Conservation (phyloP, 495 filamentous ascomycete genomes). For the Lepraria neglecta region DNA sequence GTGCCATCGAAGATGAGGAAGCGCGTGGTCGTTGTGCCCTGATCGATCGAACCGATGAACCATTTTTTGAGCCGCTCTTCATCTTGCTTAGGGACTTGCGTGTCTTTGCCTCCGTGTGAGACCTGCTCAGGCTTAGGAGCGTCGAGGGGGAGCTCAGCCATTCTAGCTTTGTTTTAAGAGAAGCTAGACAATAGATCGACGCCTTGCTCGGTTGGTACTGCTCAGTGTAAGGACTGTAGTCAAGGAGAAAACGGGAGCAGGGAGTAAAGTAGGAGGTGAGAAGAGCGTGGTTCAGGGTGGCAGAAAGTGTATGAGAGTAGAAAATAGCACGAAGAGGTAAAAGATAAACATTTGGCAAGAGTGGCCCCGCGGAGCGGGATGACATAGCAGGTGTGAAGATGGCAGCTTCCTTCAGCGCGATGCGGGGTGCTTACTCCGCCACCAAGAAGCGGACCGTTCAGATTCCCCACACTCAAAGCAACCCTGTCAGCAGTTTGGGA, state of each 20-base stretch:
- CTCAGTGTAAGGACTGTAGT: background rate
- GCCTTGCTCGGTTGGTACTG: background rate
- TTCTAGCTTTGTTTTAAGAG: background rate
- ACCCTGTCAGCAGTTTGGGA: too few relatives aligned
- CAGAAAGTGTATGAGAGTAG: background rate
- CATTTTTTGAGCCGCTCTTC: conserved; percentile 21
- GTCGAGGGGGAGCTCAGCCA: background rate
- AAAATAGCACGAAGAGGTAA: background rate
- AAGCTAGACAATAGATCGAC: background rate
- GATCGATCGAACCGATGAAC: conserved; percentile 75
- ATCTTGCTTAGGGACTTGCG: conserved; percentile 11
- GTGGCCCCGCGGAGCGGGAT: conserved; percentile 4
- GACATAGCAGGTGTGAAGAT: conserved; percentile 1
- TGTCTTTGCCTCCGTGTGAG: background rate
- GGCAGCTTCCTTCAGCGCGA: conserved; percentile 1
- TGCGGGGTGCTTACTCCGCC: conserved; percentile 5
- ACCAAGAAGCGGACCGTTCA: background rate
- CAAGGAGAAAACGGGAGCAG: background rate
- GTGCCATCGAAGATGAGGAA: conserved; percentile 85
- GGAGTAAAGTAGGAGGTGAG: background rate
- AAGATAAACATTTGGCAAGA: background rate
- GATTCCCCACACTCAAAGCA: background rate
- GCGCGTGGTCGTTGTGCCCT: conserved; percentile 87
- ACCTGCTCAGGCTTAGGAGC: background rate
- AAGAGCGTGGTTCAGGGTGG: background rate